These are phyloP conservation scores for Dittrichia graveolens DNA, from an alignment of 129 eudicot species.

Conservation along the genomic window DNA sequence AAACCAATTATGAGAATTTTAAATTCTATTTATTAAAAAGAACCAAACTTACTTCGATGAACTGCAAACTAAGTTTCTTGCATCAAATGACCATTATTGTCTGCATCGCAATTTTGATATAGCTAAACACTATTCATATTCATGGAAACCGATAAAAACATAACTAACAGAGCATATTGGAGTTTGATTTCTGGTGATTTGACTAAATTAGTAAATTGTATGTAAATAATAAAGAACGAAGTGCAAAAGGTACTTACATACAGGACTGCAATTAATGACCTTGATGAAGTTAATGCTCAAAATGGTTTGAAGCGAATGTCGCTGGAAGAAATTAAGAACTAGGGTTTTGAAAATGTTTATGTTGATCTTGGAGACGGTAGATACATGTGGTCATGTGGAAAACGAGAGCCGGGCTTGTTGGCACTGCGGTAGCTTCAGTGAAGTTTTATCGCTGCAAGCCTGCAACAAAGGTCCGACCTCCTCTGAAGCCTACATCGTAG, in stretches of 20 bases:
- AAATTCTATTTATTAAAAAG: no score
- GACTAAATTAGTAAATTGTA: neutral
- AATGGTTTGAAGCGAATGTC: neutral
- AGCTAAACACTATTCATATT: neutral
- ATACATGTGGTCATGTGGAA: no score
- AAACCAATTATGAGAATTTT: no score
- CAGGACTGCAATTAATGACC: neutral
- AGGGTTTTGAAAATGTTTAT: constrained; percentile 1
- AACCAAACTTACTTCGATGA: no score
- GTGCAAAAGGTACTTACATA: constrained; percentile 11
- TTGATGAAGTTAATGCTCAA: neutral
- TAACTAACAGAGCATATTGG: constrained; percentile 8
- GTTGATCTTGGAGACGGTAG: no score
- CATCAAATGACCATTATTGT: no score
- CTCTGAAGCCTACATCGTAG: no score
- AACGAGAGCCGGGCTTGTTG: neutral
- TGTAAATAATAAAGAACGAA: neutral
- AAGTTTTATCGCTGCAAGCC: no score
- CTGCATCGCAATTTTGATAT: neutral
- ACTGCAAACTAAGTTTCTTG: no score
- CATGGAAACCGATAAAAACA: neutral
- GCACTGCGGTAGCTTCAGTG: no score
- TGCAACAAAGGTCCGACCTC: no score
- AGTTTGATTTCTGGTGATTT: neutral
- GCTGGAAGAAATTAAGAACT: neutral